phyloP scores from a whole-genome alignment of 2,329 filamentous ascomycete genomes.

The Macrophomina phaseolina region DNA sequence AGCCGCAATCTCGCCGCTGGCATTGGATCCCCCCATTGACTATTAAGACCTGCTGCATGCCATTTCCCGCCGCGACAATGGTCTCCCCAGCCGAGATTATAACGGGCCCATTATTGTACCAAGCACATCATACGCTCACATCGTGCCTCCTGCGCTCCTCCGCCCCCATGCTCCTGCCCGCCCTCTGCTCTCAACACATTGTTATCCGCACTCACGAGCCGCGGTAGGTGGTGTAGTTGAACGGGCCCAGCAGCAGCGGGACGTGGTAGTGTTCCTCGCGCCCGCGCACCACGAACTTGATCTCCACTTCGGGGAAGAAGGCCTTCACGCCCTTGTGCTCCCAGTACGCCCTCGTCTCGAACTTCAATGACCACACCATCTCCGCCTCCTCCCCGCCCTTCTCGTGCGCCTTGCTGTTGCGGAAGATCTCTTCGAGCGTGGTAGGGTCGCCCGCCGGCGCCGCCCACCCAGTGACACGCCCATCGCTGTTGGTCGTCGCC shows the following conservation, averaged over 20 bases:
- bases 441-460: conserved; percentile 20
- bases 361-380: conserved; percentile 71
- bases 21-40: background rate
- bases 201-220: conserved; percentile 62
- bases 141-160: background rate
- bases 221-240: conserved; percentile 81
- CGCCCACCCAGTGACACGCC: conserved; percentile 71
- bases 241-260: conserved; percentile 76
- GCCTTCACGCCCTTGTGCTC: conserved; percentile 60
- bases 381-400: conserved; percentile 41
- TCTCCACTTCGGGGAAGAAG: conserved; percentile 63
- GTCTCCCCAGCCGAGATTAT: background rate
- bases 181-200: background rate
- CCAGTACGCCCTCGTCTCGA: conserved; percentile 76
- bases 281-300: conserved; percentile 58
- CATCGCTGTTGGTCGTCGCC: conserved; percentile 72
- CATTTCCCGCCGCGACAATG: background rate
- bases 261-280: conserved; percentile 76
- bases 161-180: background rate
- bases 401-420: conserved; percentile 31
- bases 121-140: background rate
- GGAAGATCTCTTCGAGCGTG: conserved; percentile 26
- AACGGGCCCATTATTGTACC: background rate
- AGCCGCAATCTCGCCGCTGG: conserved; percentile 2
- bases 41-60: background rate